Percentiles rank a stretch among this genome's conserved stretches.
phyloP scores from a whole-genome alignment of 2,329 filamentous ascomycete genomes.

The Fusarium oxysporum region DNA sequence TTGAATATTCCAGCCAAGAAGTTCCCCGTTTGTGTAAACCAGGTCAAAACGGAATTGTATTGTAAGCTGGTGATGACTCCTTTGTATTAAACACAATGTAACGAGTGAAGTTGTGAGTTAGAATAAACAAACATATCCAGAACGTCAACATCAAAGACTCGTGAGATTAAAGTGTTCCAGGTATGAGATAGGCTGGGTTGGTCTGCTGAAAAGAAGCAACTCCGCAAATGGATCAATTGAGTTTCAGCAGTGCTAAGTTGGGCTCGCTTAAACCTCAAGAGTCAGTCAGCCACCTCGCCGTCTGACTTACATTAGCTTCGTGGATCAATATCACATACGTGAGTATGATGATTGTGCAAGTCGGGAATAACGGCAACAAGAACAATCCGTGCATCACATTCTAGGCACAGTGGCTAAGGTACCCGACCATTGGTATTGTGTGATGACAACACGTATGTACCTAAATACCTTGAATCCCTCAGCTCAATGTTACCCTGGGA shows the following conservation, averaged over 20 bases:
- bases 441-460: background rate
- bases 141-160: background rate
- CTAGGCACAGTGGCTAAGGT: constrained; percentile 13
- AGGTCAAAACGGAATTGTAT: background rate
- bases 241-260: background rate
- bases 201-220: background rate
- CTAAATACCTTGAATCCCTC: background rate
- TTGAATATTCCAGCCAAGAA: background rate
- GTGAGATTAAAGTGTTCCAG: background rate
- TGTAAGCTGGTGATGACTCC: background rate
- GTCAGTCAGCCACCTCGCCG: constrained; percentile 3
- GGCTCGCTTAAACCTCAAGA: constrained; percentile 1
- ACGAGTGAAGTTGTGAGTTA: background rate
- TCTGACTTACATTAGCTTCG: constrained; percentile 25
- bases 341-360: constrained; percentile 3
- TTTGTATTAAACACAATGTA: background rate
- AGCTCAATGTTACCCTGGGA: background rate
- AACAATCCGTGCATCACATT: background rate
- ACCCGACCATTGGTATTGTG: constrained; percentile 9
- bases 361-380: constrained; percentile 18
- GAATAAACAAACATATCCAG: background rate
- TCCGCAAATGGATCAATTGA: background rate
- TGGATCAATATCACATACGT: constrained; percentile 4
- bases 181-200: background rate
- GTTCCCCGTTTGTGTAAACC: background rate